These are phyloP conservation scores for Leccinum boreale DNA, from an alignment of 768 basidiomycete species.

Conservation along the genomic window DNA sequence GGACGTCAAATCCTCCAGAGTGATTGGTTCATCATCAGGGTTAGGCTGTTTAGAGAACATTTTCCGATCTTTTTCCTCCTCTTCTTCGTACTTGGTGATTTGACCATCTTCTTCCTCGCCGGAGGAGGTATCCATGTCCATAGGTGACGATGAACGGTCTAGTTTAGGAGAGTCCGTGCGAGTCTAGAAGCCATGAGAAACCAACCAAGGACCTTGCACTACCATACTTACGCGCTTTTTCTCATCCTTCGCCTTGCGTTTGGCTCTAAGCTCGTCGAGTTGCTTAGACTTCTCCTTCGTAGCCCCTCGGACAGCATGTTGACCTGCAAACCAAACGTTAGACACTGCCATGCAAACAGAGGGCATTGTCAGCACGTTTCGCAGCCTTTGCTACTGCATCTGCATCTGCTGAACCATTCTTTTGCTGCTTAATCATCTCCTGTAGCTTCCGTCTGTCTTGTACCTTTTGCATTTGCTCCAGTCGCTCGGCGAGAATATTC, in stretches of 20 bases:
- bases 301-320: slow-evolving; percentile 67
- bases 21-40: slow-evolving; percentile 46
- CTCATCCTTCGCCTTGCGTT: slow-evolving; percentile 85
- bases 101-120: slow-evolving; percentile 76
- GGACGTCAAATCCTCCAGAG: slow-evolving; percentile 54
- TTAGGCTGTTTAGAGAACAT: slow-evolving; percentile 43
- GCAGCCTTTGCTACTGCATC: slow-evolving; percentile 70
- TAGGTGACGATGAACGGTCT: slow-evolving; percentile 74
- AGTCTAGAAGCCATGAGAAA: slow-evolving; percentile 35
- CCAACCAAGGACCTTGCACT: not conserved
- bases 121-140: slow-evolving; percentile 84
- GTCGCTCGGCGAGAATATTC: slow-evolving; percentile 73
- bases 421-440: slow-evolving; percentile 69
- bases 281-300: slow-evolving; percentile 79
- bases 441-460: slow-evolving; percentile 70
- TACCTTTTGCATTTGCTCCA: slow-evolving; percentile 75
- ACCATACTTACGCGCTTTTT: slow-evolving; percentile 64
- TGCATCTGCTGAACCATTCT: slow-evolving; percentile 42
- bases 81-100: slow-evolving; percentile 68
- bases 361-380: slow-evolving; percentile 54
- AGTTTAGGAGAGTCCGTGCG: slow-evolving; percentile 56
- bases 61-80: slow-evolving; percentile 62
- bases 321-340: slow-evolving; percentile 44
- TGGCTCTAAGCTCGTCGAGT: slow-evolving; percentile 83
- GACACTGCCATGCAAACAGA: slow-evolving; percentile 1